Evolutionary conservation across 2,329 filamentous ascomycete species (phyloP).

Genomic region (Phaeosphaeriaceae sp.): DNA sequence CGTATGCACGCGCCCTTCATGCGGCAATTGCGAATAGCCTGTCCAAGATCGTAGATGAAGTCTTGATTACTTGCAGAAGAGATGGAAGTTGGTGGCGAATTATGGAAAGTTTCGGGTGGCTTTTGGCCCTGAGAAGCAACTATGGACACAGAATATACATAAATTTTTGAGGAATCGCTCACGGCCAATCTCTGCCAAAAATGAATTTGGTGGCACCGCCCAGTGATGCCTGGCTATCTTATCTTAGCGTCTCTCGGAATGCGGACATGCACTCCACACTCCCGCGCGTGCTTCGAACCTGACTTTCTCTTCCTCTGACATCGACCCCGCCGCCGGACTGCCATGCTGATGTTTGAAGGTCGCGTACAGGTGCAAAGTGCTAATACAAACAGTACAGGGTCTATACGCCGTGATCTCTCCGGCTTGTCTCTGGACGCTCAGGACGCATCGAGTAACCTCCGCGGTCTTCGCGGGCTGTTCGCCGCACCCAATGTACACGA

Average conservation of each 20-base stretch:
- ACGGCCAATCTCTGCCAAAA: not conserved
- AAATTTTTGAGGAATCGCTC: not conserved
- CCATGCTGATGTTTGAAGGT: slow-evolving; percentile 30
- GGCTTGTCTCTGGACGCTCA: slow-evolving; percentile 9
- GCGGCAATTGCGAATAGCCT: not conserved
- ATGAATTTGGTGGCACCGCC: slow-evolving; percentile 24
- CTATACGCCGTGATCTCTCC: not conserved
- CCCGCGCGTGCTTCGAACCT: slow-evolving; percentile 10
- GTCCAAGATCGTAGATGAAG: not conserved
- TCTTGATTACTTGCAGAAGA: not conserved
- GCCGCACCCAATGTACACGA: slow-evolving; percentile 9
- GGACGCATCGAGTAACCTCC: slow-evolving; percentile 18
- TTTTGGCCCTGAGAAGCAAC: not conserved
- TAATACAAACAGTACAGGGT: not conserved
- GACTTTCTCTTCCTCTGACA: not conserved
- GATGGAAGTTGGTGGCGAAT: not conserved
- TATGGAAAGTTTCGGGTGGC: not conserved
- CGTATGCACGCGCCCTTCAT: not conserved
- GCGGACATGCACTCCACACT: not conserved
- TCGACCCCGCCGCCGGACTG: not conserved
- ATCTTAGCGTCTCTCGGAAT: slow-evolving; percentile 25
- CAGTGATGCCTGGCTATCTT: slow-evolving; percentile 15
- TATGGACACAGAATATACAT: not conserved
- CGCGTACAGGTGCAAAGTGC: slow-evolving; percentile 23
- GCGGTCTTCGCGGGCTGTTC: slow-evolving; percentile 25